These are phyloP conservation scores for Staphylotrichum tortipilum DNA, from an alignment of 495 filamentous ascomycete species.

Conservation along the genomic window DNA sequence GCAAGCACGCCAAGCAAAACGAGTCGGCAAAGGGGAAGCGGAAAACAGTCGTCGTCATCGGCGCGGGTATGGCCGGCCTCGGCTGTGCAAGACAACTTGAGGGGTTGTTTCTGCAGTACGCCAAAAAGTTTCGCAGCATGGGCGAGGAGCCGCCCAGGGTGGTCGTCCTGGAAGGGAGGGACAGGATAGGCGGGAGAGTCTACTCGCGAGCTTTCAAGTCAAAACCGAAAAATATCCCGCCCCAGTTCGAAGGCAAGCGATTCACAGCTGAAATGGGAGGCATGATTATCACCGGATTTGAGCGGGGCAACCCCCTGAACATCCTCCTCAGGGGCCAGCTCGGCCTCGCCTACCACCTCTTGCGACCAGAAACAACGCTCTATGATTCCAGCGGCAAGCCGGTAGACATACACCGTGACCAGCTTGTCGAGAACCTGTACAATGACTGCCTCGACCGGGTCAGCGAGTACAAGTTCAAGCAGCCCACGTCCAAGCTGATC, in stretches of 20 bases:
- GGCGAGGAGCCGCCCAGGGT: conserved; percentile 64
- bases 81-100: conserved; percentile 89
- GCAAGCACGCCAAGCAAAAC: conserved; percentile 16
- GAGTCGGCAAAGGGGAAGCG: conserved; percentile 34
- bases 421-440: conserved; percentile 78
- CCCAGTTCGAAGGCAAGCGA: conserved; percentile 44
- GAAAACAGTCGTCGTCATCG: conserved; percentile 74
- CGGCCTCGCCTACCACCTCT: conserved; percentile 71
- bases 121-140: conserved; percentile 48
- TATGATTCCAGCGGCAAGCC: conserved; percentile 80
- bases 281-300: conserved; percentile 95
- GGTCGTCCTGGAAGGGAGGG: conserved; percentile 77
- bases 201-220: conserved; percentile 76
- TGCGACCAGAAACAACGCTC: conserved; percentile 79
- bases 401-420: conserved; percentile 72
- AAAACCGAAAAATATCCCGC: conserved; percentile 16
- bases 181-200: conserved; percentile 83
- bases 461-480: conserved; percentile 76
- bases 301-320: conserved; percentile 88
- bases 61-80: conserved; percentile 89
- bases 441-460: conserved; percentile 90
- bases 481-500: conserved; percentile 55
- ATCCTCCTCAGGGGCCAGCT: conserved; percentile 85
- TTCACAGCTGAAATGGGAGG: conserved; percentile 93
- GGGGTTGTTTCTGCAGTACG: conserved; percentile 68